Percentiles rank a stretch among this genome's conserved stretches.
phyloP scores from a whole-genome alignment of 768 basidiomycete species.

The Agaricus subrufescens region DNA sequence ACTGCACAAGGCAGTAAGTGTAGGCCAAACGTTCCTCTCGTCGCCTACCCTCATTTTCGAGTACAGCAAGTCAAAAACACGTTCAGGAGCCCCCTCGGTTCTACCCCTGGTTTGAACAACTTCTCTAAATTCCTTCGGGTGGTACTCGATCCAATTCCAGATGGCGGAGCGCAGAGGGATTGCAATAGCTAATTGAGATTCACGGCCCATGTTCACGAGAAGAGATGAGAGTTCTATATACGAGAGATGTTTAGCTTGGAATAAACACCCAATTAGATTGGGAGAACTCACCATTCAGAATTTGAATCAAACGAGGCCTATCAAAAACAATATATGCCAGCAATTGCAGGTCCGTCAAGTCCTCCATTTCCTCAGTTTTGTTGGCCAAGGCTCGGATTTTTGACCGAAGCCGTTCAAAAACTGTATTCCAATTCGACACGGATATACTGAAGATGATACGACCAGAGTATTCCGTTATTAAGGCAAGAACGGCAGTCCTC shows the following conservation, averaged over 20 bases:
- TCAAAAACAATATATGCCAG: constrained; percentile 78
- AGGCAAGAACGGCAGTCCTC: constrained; percentile 46
- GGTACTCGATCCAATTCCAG: constrained; percentile 88
- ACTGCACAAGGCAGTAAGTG: constrained; percentile 68
- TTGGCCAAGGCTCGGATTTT: constrained; percentile 65
- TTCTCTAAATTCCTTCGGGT: constrained; percentile 75
- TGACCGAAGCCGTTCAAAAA: constrained; percentile 62
- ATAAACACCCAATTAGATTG: constrained; percentile 1
- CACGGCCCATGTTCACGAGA: constrained; percentile 75
- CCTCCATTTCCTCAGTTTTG: constrained; percentile 38
- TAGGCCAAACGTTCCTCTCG: constrained; percentile 71
- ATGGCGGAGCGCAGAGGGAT: constrained; percentile 70
- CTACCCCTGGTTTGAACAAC: constrained; percentile 55
- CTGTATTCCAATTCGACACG: constrained; percentile 80
- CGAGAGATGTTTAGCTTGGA: neutral
- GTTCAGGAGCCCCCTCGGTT: constrained; percentile 80
- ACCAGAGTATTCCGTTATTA: constrained; percentile 70
- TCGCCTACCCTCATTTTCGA: constrained; percentile 39
- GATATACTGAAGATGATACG: constrained; percentile 84
- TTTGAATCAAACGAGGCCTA: constrained; percentile 56
- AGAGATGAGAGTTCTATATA: constrained; percentile 69
- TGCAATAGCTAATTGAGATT: constrained; percentile 69
- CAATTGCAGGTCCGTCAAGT: constrained; percentile 71
- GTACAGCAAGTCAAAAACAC: constrained; percentile 79
- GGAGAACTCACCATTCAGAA: constrained; percentile 56